These are phyloP conservation scores for Panicum virgatum DNA, from an alignment of 202 grass and related monocot genomes.

Conservation along the genomic window DNA sequence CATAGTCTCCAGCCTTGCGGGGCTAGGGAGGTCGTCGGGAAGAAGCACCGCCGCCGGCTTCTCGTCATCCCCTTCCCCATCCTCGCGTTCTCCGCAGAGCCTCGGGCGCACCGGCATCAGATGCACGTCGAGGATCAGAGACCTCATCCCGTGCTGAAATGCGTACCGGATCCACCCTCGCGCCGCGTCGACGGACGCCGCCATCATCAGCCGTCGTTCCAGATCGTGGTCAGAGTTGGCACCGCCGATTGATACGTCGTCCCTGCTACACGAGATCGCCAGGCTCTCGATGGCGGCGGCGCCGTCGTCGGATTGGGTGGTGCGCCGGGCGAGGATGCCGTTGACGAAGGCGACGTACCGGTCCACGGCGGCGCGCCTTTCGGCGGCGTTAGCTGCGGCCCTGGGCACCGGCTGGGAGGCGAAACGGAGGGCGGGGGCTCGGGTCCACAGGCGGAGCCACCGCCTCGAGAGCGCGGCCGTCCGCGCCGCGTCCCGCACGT, in stretches of 20 bases:
- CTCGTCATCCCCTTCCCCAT: too few species aligned
- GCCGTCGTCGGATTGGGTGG: not conserved
- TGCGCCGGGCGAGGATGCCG: not conserved
- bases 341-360: not conserved
- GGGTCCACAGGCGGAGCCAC: not conserved
- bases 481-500: not conserved
- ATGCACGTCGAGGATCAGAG: not conserved
- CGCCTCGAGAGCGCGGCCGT: not conserved
- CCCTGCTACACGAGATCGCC: not conserved
- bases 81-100: not conserved
- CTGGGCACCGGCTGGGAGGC: too few species aligned
- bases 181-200: not conserved
- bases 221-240: not conserved
- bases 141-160: not conserved
- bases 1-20: not conserved
- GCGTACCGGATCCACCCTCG: not conserved
- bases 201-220: not conserved
- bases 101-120: not conserved
- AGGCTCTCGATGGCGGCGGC: not conserved
- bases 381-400: not conserved
- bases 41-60: not conserved
- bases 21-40: not conserved
- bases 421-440: not conserved
- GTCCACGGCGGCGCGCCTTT: not conserved
- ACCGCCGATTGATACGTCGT: not conserved